Base-by-base conservation (phyloP, 1,284 basidiomycete genomes). In the Ganoderma multipileum region DNA sequence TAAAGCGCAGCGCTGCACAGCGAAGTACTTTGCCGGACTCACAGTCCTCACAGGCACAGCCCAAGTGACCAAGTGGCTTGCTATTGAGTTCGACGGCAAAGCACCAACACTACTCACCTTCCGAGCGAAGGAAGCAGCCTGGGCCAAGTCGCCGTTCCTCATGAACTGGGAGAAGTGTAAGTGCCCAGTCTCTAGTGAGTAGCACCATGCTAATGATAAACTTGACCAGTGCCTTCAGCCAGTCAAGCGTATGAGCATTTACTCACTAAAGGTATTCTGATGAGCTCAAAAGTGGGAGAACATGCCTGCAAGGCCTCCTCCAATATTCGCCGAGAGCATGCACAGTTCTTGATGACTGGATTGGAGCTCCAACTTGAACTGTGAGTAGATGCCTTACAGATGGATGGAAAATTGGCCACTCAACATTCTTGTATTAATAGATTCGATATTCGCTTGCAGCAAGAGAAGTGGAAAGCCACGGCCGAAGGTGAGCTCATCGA, bases 41-140 rank as follows among this genome's bases (percentile, higher is more conserved):
- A 47, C 55, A 0, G 64, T 30, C 1, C 23, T 44, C 1, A 50
- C 65, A 1, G 59, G 65, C 0, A 30, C 59, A 2, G 50, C 20
- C 0, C 26, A 50, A 30, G 59, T 61, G 2, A 23, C n/a, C 1
- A 18, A 30, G 9, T 66, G 65, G 65, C 38, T 61, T 2, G 28
- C 41, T 16, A 42, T 66, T 2, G 9, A 11, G 3, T 30, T 66
- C 4, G 65, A 66, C n/a, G n/a, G 12, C 38, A 30, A 55, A 8
- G 65, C 65, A 1, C 59, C 59, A 7, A 66, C 65, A 3, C 59
- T 50, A 6, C n/a, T 42, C 0, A 66, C 65, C 1, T 66, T 61
- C 60, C 4, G 38, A 6, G 38, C 26, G 20, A 66, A 66, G 50
- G 62, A 63, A 20, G n/a, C 33, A 20, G 36, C 9, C 2, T 63